Base-by-base conservation (phyloP, 2,329 filamentous ascomycete genomes). In the Aspergillus sp. region DNA sequence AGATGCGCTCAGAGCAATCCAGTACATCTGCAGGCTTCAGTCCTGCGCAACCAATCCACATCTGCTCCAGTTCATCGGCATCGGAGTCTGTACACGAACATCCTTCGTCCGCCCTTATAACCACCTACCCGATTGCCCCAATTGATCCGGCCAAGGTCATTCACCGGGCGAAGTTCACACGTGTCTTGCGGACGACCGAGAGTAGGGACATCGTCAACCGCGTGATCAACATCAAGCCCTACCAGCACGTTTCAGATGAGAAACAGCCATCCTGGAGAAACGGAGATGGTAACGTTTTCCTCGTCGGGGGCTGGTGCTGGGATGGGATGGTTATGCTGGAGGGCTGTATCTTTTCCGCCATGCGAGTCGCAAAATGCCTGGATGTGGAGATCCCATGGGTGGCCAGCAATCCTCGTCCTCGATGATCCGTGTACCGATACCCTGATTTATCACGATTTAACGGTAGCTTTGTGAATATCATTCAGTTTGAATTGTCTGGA, bases 241-340 rank as follows among this genome's bases (percentile, higher is more conserved):
- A 24, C 9, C 22, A 20, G 6, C 53, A 47, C 11, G 20, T 29
- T 14, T 22, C 36, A 5, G 50, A 42, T 10, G 42, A 47, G n/a
- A 54, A 61, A 18, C 26, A 24, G 32, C 49, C 55, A 53, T 11
- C n/a, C 1, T 87, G 84, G 84, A 76, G 70, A 7, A 87, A 84
- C 58, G 84, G 84, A 0, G 74, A 84, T 53, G 77, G 79, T 7
- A 78, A 80, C 46, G 80, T 87, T 0, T 87, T 81, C 78, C 66
- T 87, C 12, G 77, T 79, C 0, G 85, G 85, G 6, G 82, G 83
- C 0, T 87, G 85, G 85, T 87, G 84, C 64, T 87, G 85, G 85
- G 85, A 87, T 68, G 85, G 85, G 2, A 84, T 87, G 84, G 84
- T 87, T 1, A 64, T 87, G 16, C 69, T 87, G 3, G 85, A 87